A percentile compares a stretch with the other conserved stretches of the same genome.
phyloP scores from a whole-genome alignment of 2,329 filamentous ascomycete genomes.

The Xylaria sp. region DNA sequence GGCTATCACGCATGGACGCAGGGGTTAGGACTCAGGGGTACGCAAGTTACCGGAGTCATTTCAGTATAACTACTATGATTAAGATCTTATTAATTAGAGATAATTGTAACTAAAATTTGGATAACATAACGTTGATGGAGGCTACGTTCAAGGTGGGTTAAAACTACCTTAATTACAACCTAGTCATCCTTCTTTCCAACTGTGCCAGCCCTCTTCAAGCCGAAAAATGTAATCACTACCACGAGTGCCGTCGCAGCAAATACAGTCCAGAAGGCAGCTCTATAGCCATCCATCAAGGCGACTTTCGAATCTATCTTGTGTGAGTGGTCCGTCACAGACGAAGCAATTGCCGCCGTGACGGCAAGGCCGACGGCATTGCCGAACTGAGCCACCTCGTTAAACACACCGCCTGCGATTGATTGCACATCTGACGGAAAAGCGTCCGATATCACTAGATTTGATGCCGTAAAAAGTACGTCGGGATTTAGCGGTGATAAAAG shows the following conservation, averaged over 20 bases:
- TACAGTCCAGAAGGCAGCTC: constrained; percentile 63
- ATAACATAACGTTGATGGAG: no score
- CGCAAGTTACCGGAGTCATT: no score
- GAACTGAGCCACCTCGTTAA: constrained; percentile 68
- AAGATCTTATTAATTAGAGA: no score
- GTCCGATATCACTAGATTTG: constrained; percentile 63
- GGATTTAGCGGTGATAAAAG: constrained; percentile 57
- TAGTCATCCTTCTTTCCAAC: constrained; percentile 58
- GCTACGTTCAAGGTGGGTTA: no score
- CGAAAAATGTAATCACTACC: constrained; percentile 53
- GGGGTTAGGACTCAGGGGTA: no score
- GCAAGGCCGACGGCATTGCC: constrained; percentile 65
- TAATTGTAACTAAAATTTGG: no score
- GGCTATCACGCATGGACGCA: no score
- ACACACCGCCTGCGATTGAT: constrained; percentile 68
- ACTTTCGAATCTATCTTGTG: constrained; percentile 38
- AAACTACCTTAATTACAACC: no score
- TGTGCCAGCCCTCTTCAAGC: constrained; percentile 58
- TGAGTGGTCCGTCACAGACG: constrained; percentile 56
- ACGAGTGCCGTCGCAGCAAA: constrained; percentile 58
- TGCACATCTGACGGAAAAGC: constrained; percentile 65
- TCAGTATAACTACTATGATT: no score
- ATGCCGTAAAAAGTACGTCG: constrained; percentile 66
- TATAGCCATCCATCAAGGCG: constrained; percentile 60
- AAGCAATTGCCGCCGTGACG: constrained; percentile 60